A percentile compares a stretch with the other conserved stretches of the same genome.
Conservation (phyloP, 2,329 filamentous ascomycete species). For the Cordyceps farinosa region DNA sequence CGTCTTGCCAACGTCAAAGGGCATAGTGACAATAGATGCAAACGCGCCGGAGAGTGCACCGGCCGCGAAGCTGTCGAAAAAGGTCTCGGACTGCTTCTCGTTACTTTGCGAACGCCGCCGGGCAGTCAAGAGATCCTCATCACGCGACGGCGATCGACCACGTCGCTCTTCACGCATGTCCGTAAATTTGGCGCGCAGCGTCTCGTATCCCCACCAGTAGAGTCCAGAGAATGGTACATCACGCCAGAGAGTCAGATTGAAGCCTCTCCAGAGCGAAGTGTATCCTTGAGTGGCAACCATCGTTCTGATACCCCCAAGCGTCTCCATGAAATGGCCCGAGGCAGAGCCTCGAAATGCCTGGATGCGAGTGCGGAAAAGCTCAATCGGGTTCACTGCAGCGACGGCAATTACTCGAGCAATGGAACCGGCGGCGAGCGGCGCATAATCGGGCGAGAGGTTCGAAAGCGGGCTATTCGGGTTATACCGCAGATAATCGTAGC, state of each 20-base stretch:
- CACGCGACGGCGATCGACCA: constrained; percentile 36
- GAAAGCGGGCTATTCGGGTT: constrained; percentile 70
- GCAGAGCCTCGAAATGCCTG: constrained; percentile 67
- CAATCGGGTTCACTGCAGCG: constrained; percentile 80
- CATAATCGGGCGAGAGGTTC: constrained; percentile 62
- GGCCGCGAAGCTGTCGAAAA: constrained; percentile 84
- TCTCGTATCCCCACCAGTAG: constrained; percentile 98
- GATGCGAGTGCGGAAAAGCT: constrained; percentile 89
- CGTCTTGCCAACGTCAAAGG: constrained; percentile 97
- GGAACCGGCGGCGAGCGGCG: constrained; percentile 76
- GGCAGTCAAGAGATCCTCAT: constrained; percentile 38
- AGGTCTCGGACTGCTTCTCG: constrained; percentile 72
- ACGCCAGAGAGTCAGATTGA: constrained; percentile 89
- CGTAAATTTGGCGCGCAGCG: constrained; percentile 66
- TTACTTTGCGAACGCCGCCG: constrained; percentile 57
- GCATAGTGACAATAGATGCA: constrained; percentile 84
- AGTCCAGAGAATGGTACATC: constrained; percentile 96
- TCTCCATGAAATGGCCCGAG: constrained; percentile 72
- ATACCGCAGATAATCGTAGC: constrained; percentile 89
- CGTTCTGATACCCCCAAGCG: constrained; percentile 68
- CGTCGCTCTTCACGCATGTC: constrained; percentile 58
- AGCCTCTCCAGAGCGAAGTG: constrained; percentile 79
- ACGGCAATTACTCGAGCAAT: constrained; percentile 77
- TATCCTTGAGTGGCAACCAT: constrained; percentile 80
- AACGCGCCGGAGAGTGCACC: constrained; percentile 80